Evolutionary conservation across 768 basidiomycete genomes (phyloP), one percentile per base, ranked within the genome.

Genomic region (Multifurca ochricompacta): DNA sequence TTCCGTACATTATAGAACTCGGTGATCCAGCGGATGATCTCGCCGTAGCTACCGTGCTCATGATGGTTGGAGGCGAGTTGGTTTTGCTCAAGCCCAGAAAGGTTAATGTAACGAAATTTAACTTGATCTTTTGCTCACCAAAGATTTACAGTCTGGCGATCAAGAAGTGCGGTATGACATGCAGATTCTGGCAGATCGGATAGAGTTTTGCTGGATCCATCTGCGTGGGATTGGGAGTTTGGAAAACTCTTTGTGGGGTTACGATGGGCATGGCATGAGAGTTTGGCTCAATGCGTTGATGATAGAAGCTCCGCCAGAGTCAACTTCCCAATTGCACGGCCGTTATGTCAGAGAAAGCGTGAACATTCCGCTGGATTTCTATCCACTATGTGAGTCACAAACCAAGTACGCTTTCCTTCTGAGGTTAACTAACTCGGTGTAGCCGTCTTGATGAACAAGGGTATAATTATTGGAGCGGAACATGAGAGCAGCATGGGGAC

Each of bases 201-300:
- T 98, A 60, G 95, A 99, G 66, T 93, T 96, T 65, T 99, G 94
- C 69, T 99, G 95, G 95, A 96, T 94, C 50, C 95, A 97, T 73
- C 74, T 99, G 39, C 82, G 87, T 35, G 95, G 95, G 1, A 91
- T 99, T 36, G 89, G 86, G 6, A 82, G 90, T 2, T 71, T 99
- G 43, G 95, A 98, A 66, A 99, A 99, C 70, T 97, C 94, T 6
- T 73, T 99, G 19, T 99, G 95, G 95, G 95, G 85, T 1, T 99
- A 91, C 67, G 95, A 97, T 60, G 95, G 93, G 3, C 77, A 81
- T 56, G 82, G 82, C 9, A 86, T 99, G 62, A 75, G 92, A 28
- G 83, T 98, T 14, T 99, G 96, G 96, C 73, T 99, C 23, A 94
- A 98, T 66, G 95, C 95, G 4, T 75, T 99, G 46, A 82, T 91